Conservation (phyloP, 768 basidiomycete genomes). For the Chalciporus chontae region DNA sequence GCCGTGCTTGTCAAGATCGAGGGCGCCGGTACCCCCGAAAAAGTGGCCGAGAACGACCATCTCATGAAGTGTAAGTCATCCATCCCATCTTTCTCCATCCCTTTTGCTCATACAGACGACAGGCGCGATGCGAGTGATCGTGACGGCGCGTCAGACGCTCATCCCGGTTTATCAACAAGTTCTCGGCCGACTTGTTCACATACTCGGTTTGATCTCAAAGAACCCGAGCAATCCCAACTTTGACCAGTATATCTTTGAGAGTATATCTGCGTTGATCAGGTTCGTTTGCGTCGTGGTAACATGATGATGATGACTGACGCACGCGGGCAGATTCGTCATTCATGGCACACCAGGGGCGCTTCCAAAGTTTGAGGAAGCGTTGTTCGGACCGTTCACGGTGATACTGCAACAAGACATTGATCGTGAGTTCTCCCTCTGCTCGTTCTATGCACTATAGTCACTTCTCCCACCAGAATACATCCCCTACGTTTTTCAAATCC, state of each 20-base stretch:
- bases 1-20: conserved; percentile 81
- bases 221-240: conserved; percentile 98
- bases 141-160: conserved; percentile 80
- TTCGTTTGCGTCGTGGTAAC: conserved; percentile 28
- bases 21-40: conserved; percentile 74
- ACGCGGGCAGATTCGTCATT: conserved; percentile 72
- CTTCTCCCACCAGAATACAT: conserved; percentile 67
- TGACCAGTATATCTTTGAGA: conserved; percentile 97
- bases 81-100: background rate
- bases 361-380: conserved; percentile 68
- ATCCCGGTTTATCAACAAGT: conserved; percentile 62
- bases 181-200: conserved; percentile 71
- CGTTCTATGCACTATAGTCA: background rate
- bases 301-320: background rate
- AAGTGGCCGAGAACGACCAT: conserved; percentile 96
- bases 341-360: conserved; percentile 65
- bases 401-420: conserved; percentile 93
- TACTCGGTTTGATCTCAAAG: conserved; percentile 84
- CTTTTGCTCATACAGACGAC: background rate
- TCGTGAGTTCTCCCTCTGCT: conserved; percentile 46
- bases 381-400: conserved; percentile 84
- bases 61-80: conserved; percentile 85
- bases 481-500: conserved; percentile 95
- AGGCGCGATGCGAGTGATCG: conserved; percentile 93
- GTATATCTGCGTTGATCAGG: conserved; percentile 91